Conservation (phyloP, 805 yeast genomes). For the Starmerella ratchasimensis region DNA sequence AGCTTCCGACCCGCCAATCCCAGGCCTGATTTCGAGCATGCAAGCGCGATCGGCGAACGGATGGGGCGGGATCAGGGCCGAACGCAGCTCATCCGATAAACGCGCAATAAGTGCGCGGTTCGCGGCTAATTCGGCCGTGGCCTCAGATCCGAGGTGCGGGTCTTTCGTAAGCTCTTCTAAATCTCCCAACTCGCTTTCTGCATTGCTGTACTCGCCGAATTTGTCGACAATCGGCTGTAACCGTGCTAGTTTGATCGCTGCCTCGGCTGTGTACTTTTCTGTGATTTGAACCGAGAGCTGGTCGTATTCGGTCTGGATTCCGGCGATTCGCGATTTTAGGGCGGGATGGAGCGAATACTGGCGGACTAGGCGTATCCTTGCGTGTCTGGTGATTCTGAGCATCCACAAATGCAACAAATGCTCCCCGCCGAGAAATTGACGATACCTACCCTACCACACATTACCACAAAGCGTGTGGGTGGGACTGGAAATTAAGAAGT, state of each 20-base stretch:
- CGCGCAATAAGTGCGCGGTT: constrained; percentile 34
- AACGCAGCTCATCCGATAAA: constrained; percentile 37
- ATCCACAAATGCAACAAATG: no score
- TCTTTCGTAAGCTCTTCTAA: constrained; percentile 37
- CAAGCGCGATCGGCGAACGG: constrained; percentile 66
- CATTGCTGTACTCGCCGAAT: constrained; percentile 29
- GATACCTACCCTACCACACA: no score
- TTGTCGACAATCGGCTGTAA: constrained; percentile 34
- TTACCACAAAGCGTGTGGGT: no score
- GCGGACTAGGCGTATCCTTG: no score
- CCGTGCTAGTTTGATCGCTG: constrained; percentile 37
- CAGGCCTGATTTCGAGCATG: constrained; percentile 77
- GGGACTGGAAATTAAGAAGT: no score
- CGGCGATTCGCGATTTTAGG: constrained; percentile 35
- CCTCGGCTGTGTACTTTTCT: constrained; percentile 27
- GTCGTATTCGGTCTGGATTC: constrained; percentile 31
- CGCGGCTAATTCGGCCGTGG: constrained; percentile 41
- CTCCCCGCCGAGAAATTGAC: no score
- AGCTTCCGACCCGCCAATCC: constrained; percentile 94
- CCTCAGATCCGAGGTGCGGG: constrained; percentile 41
- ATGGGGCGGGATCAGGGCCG: constrained; percentile 55
- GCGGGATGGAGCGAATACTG: constrained; percentile 35
- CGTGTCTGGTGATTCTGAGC: no score
- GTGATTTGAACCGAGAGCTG: constrained; percentile 33
- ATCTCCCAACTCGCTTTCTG: constrained; percentile 26